Conservation (phyloP, 176 grass and related monocot genomes). For the Eleusine indica region DNA sequence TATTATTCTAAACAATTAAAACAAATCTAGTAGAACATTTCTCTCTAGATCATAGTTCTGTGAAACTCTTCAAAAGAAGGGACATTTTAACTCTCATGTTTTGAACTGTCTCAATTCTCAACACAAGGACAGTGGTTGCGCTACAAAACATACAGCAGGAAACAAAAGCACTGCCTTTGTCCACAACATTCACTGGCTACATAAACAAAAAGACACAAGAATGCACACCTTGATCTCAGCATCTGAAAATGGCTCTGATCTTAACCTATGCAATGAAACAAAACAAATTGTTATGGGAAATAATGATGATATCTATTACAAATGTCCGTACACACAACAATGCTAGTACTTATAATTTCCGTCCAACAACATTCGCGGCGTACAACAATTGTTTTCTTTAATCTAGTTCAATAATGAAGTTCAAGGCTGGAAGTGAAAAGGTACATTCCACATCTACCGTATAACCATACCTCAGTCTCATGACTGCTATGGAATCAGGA, state of each 20-base stretch:
- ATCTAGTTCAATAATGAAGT: background rate
- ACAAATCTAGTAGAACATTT: background rate
- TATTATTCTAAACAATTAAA: background rate
- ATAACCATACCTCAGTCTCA: background rate
- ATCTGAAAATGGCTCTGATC: constrained; percentile 73
- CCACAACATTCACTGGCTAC: background rate
- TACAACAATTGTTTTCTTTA: background rate
- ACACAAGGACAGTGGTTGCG: background rate
- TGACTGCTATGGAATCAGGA: background rate
- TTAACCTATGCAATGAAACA: constrained; percentile 51
- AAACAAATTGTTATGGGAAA: background rate
- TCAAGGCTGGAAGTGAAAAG: background rate
- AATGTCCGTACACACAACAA: background rate
- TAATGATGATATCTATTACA: constrained; percentile 25
- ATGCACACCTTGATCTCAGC: constrained; percentile 76
- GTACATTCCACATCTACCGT: background rate
- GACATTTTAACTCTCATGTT: background rate
- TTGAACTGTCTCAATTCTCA: constrained; percentile 4
- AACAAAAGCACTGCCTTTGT: background rate
- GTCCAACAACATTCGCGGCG: constrained; percentile 1
- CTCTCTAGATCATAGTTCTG: background rate
- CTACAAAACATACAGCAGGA: constrained; percentile 6
- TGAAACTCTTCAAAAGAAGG: background rate
- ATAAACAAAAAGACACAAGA: constrained; percentile 28
- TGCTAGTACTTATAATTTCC: background rate